Percentiles rank a stretch among this genome's conserved stretches.
phyloP scores from a whole-genome alignment of 2,329 filamentous ascomycete genomes.

The Talaromyces verruculosus region DNA sequence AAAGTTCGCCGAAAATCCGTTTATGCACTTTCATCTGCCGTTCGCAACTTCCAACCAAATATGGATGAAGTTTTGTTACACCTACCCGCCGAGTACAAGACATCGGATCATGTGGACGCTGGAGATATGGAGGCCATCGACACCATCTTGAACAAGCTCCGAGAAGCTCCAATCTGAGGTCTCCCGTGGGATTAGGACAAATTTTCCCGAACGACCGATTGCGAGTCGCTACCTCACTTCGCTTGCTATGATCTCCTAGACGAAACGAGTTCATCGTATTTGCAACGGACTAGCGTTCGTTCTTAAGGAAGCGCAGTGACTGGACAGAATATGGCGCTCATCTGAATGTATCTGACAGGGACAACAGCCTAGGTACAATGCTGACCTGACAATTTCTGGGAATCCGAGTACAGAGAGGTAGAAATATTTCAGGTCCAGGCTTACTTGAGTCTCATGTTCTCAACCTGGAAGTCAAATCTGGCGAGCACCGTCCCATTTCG shows the following conservation, averaged over 20 bases:
- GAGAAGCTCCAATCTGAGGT: conserved; percentile 42
- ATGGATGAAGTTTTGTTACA: conserved; percentile 65
- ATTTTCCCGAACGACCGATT: background rate
- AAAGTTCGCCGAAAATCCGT: conserved; percentile 81
- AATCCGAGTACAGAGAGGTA: background rate
- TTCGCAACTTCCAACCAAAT: conserved; percentile 84
- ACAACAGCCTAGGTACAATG: background rate
- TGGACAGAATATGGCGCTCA: background rate
- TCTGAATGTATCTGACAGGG: background rate
- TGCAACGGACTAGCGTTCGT: background rate
- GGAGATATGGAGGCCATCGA: conserved; percentile 85
- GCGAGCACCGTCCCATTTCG: background rate
- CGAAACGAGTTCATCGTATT: background rate
- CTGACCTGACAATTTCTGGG: too few relatives aligned
- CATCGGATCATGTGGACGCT: conserved; percentile 67
- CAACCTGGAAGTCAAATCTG: background rate
- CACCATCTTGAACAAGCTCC: conserved; percentile 66
- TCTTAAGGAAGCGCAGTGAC: background rate
- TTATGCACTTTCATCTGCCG: conserved; percentile 80
- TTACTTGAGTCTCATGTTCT: background rate
- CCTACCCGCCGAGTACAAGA: conserved; percentile 61
- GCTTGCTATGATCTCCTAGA: background rate
- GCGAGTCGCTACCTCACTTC: background rate
- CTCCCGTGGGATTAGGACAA: background rate
- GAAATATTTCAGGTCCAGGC: background rate